These are phyloP conservation scores for Knoxia roxburghii DNA, from an alignment of 257 asterid species.

Conservation along the genomic window DNA sequence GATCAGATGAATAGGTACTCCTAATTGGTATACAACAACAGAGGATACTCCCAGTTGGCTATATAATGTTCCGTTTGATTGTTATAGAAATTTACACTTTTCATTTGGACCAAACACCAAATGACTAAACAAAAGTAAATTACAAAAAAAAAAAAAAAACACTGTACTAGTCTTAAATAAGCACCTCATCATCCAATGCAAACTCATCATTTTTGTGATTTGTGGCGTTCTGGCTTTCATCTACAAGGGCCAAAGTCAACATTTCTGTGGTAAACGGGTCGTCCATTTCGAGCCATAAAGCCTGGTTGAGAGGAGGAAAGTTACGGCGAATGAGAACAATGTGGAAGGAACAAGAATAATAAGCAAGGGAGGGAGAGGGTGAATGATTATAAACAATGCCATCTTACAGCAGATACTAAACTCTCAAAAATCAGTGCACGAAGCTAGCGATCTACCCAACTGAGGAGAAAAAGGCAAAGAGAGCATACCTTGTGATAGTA, in stretches of 20 bases:
- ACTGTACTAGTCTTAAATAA: constrained; percentile 3
- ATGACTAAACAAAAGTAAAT: constrained; percentile 5
- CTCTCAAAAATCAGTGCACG: not conserved
- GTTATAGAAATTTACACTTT: too few species aligned
- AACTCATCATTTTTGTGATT: constrained; percentile 16
- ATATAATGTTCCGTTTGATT: not conserved
- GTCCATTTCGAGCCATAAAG: constrained; percentile 73
- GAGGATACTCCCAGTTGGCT: not conserved
- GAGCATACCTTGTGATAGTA: constrained; percentile 79
- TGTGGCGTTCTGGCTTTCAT: constrained; percentile 49
- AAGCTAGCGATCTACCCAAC: not conserved
- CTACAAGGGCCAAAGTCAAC: constrained; percentile 79
- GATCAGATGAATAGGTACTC: too few species aligned
- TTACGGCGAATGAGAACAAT: not conserved
- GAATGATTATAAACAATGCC: not conserved
- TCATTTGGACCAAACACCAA: too few species aligned
- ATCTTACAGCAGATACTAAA: not conserved
- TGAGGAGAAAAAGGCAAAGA: too few species aligned
- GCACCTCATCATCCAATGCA: constrained; percentile 18
- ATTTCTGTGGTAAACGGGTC: constrained; percentile 87
- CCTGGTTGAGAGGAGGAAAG: constrained; percentile 38
- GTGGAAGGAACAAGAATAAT: not conserved
- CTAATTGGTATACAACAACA: constrained; percentile 7
- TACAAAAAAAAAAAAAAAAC: not conserved
- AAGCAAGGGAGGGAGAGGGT: too few species aligned